A percentile compares a stretch with the other conserved stretches of the same genome.
phyloP scores from a whole-genome alignment of 1,284 basidiomycete species.

The Mrakiaceae sp. region DNA sequence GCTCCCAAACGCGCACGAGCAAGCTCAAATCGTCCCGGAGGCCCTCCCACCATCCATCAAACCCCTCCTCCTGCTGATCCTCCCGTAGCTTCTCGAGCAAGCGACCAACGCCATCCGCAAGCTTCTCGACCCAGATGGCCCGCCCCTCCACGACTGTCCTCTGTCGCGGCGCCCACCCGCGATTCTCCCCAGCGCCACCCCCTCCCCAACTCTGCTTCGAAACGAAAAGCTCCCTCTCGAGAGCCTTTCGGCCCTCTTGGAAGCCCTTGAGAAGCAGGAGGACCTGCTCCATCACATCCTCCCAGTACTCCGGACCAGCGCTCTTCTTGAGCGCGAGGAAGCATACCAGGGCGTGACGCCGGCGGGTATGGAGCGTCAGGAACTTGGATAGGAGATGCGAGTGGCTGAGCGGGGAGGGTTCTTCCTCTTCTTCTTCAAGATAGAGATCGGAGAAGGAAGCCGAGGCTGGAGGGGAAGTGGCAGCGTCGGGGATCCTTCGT shows the following conservation, averaged over 20 bases:
- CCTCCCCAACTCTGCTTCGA: neutral
- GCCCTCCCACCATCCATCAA: constrained; percentile 6
- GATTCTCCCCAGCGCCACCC: neutral
- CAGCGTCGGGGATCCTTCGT: no score
- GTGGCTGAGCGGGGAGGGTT: constrained; percentile 4
- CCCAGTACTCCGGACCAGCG: neutral
- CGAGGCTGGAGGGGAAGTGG: no score
- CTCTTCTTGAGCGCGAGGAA: constrained; percentile 9
- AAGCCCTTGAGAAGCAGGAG: neutral
- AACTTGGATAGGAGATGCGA: constrained; percentile 6
- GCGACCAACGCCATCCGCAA: neutral
- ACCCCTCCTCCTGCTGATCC: neutral
- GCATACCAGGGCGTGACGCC: constrained; percentile 9
- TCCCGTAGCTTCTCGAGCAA: neutral
- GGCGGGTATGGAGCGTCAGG: constrained; percentile 1
- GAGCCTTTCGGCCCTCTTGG: constrained; percentile 50
- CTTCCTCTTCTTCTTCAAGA: no score
- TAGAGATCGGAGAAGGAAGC: no score
- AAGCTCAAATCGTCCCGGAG: constrained; percentile 9
- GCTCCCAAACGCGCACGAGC: constrained; percentile 12
- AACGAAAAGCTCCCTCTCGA: neutral
- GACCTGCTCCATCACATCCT: neutral
- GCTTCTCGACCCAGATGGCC: constrained; percentile 27
- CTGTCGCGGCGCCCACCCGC: neutral
- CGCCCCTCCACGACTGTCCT: constrained; percentile 20